These are phyloP conservation scores for Penicillium verrucosum DNA, from an alignment of 2,329 filamentous ascomycete species.

Conservation along the genomic window DNA sequence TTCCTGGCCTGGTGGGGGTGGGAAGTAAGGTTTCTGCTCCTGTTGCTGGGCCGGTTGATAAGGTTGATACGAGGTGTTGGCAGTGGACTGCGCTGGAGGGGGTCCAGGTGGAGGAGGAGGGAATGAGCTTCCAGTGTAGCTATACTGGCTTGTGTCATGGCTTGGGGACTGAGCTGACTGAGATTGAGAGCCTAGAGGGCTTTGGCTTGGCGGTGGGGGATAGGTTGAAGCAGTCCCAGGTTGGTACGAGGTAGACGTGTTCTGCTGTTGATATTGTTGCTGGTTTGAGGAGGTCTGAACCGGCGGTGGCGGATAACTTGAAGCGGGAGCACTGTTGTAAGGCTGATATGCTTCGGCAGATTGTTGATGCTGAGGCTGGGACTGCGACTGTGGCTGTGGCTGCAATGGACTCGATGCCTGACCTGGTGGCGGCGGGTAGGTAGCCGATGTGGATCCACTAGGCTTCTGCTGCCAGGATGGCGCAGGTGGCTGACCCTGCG, in stretches of 20 bases:
- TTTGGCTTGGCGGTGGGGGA: constrained; percentile 7
- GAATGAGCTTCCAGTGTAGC: constrained; percentile 35
- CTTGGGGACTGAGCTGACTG: constrained; percentile 9
- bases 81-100: constrained; percentile 25
- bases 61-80: constrained; percentile 2
- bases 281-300: constrained; percentile 7
- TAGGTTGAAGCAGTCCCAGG: constrained; percentile 3
- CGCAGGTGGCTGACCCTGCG: constrained; percentile 12
- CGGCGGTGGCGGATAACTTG: constrained; percentile 7
- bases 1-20: constrained; percentile 40
- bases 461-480: constrained; percentile 13
- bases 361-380: constrained; percentile 5
- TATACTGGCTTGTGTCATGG: constrained; percentile 21
- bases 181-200: not conserved
- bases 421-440: not conserved
- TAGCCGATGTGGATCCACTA: not conserved
- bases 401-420: not conserved
- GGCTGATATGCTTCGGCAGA: constrained; percentile 1
- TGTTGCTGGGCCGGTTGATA: constrained; percentile 11
- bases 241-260: not conserved
- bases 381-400: constrained; percentile 12
- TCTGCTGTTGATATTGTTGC: constrained; percentile 11
- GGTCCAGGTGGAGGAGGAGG: constrained; percentile 41
- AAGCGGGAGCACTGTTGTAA: not conserved
- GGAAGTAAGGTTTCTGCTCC: constrained; percentile 39